Conservation (phyloP, 257 asterid genomes). For the Scutellaria baicalensis region DNA sequence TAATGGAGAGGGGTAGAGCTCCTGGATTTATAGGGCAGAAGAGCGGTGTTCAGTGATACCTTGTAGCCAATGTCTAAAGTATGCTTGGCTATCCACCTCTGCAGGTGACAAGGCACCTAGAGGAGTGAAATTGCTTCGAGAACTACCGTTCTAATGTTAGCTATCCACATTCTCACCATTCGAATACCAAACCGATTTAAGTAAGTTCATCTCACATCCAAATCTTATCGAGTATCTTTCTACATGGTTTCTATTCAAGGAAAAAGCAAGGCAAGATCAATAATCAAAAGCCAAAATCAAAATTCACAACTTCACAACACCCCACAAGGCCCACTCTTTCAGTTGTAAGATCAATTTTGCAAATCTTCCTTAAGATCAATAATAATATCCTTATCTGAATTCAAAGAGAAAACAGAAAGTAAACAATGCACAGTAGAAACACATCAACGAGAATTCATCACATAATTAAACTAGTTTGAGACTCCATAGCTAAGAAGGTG, state of each 20-base stretch:
- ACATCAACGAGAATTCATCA: not conserved
- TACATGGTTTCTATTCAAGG: not conserved
- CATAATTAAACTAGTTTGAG: not conserved
- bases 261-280: not conserved
- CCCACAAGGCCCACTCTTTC: not conserved
- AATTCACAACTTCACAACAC: not conserved
- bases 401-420: not conserved
- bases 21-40: conserved; percentile 40
- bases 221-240: not conserved
- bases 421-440: not conserved
- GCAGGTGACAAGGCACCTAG: conserved; percentile 68
- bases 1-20: conserved; percentile 6
- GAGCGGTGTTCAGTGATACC: conserved; percentile 26
- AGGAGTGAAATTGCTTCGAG: conserved; percentile 35
- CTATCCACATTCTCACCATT: not conserved
- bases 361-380: not conserved
- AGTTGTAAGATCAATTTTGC: not conserved
- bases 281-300: not conserved
- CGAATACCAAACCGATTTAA: not conserved
- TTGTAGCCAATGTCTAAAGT: conserved; percentile 56
- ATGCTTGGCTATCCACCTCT: conserved; percentile 43
- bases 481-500: not conserved
- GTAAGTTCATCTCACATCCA: not conserved
- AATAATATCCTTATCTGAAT: not conserved
- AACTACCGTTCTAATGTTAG: not conserved